Conservation (phyloP, 768 basidiomycete genomes). For the Leccinum longicurvipes region DNA sequence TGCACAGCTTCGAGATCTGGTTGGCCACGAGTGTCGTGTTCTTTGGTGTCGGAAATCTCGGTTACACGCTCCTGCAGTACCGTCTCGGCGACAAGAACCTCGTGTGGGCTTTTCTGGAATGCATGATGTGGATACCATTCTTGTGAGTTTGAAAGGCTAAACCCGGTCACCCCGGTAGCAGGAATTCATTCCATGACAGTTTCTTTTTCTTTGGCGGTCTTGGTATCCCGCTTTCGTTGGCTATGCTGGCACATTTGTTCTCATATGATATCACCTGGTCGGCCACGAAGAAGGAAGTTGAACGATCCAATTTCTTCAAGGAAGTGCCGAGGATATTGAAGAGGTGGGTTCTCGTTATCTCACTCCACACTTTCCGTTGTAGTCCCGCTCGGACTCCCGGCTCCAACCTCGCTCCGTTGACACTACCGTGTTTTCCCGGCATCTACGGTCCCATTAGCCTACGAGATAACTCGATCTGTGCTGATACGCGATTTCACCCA, state of each 20-base stretch:
- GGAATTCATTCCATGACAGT: conserved; percentile 13
- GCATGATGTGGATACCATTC: conserved; percentile 33
- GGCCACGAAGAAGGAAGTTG: conserved; percentile 76
- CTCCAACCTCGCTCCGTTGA: neutral
- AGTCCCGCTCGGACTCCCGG: neutral
- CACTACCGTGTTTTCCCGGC: neutral
- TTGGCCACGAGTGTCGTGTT: conserved; percentile 76
- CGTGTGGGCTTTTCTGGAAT: conserved; percentile 25
- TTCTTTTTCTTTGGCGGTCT: conserved; percentile 60
- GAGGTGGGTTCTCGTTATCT: conserved; percentile 19
- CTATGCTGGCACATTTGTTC: conserved; percentile 54
- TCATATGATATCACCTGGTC: conserved; percentile 59
- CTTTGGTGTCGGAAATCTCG: conserved; percentile 68
- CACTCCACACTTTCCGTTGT: neutral
- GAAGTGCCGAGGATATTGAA: conserved; percentile 82
- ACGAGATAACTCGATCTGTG: conserved; percentile 1
- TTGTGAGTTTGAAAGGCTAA: conserved; percentile 28
- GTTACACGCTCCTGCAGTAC: conserved; percentile 71
- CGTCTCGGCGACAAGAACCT: conserved; percentile 47
- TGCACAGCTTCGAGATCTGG: conserved; percentile 80
- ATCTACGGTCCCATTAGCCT: neutral
- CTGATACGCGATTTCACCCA: conserved; percentile 16
- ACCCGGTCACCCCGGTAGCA: neutral
- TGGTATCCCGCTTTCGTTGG: conserved; percentile 49
- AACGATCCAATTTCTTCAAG: conserved; percentile 86